Evolutionary conservation across 1,284 basidiomycete genomes (phyloP), one percentile per base, ranked within the genome.

Genomic region (Cerrena zonata): DNA sequence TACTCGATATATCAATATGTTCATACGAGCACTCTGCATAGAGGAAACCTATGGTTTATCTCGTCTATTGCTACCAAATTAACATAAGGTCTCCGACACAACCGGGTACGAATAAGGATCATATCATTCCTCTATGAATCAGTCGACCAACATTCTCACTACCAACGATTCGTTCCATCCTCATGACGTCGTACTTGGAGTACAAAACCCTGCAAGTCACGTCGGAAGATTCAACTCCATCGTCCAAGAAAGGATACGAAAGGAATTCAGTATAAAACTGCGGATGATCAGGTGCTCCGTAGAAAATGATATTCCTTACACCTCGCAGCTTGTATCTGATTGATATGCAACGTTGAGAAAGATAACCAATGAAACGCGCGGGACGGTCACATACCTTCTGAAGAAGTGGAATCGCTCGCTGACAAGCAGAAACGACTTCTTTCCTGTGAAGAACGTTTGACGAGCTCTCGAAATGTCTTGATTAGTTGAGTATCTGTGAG

Each of bases 321-420:
- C 95, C 96, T 58, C 94, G 77, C 44, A 97, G 79, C 58, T 89
- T 91, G 71, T 96, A 96, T 48, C 91, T 91, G 60, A 4, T 44
- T 23, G 15, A n/a, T n/a, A n/a, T n/a, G 22, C 12, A 42, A 42
- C 26, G 43, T 5, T 45, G 5, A 26, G 11, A 23, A 34, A 34
- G 30, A 34, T 15, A 23, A 21, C 4, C 13, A 7, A 23, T 41
- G 37, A 21, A 5, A 22, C 13, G 24, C 12, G 18, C 25, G 42
- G 25, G 43, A n/a, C 23, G 19, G 3, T 23, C 2, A 53, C 71
- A 41, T 57, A 88, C 81, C 94, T 79, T 54, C 91, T 82, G 78
- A 94, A 99, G 67, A 99, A 99, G 69, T 99, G 94, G 74, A 98
- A 97, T 19, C 96, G 83, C 66, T 99, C 96, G 53, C 91, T 97